Conservation (phyloP, 1,139 yeast genomes). For the Schwanniomyces etchellsii region DNA sequence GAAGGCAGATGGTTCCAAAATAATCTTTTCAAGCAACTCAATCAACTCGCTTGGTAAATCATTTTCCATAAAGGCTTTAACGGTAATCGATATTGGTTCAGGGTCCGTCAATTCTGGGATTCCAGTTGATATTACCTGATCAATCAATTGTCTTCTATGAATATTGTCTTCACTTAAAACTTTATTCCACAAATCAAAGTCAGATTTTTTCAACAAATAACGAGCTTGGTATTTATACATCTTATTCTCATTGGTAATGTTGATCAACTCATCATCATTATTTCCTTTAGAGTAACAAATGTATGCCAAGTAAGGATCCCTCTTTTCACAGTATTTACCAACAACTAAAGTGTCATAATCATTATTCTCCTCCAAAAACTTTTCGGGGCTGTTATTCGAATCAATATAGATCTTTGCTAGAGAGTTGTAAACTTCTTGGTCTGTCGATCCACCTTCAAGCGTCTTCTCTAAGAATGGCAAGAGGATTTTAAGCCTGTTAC, state of each 20-base stretch:
- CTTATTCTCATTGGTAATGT: constrained; percentile 91
- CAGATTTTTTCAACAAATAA: constrained; percentile 82
- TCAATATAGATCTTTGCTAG: constrained; percentile 97
- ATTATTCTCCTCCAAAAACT: constrained; percentile 86
- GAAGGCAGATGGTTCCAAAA: constrained; percentile 95
- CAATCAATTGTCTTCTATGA: constrained; percentile 87
- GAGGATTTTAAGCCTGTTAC: constrained; percentile 87
- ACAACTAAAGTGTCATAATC: constrained; percentile 87
- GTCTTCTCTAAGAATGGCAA: constrained; percentile 92
- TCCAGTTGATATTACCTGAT: constrained; percentile 93
- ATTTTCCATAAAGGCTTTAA: constrained; percentile 94
- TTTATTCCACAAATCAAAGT: constrained; percentile 70
- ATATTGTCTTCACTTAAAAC: constrained; percentile 73
- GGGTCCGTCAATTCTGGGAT: constrained; percentile 95
- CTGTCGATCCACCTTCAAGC: constrained; percentile 81
- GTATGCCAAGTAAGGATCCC: constrained; percentile 97
- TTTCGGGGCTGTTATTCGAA: constrained; percentile 95
- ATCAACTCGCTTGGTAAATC: constrained; percentile 89
- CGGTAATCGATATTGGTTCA: constrained; percentile 92
- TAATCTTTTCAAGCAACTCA: constrained; percentile 91
- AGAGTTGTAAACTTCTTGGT: constrained; percentile 89
- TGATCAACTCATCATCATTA: constrained; percentile 82
- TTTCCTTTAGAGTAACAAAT: constrained; percentile 95
- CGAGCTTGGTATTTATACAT: constrained; percentile 99
- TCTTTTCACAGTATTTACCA: constrained; percentile 97